A percentile compares a stretch with the other conserved stretches of the same genome.
phyloP scores from a whole-genome alignment of 345 rosid genomes.

The Brassica cretica region DNA sequence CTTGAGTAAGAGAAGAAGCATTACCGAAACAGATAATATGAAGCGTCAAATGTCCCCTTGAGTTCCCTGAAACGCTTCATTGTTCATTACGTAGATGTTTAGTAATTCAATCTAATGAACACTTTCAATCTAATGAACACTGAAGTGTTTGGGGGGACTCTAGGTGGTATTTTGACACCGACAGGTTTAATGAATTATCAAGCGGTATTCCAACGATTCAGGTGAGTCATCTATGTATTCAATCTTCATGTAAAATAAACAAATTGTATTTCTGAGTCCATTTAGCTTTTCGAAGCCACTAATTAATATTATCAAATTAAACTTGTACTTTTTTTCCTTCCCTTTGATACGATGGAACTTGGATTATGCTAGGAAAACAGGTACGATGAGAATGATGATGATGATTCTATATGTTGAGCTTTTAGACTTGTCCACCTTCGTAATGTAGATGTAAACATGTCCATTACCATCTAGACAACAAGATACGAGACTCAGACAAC shows the following conservation, averaged over 20 bases:
- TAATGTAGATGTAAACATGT: background rate
- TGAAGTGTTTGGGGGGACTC: constrained; percentile 45
- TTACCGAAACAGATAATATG: background rate
- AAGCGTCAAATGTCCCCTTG: constrained; percentile 41
- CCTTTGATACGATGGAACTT: background rate
- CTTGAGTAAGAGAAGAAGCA: constrained; percentile 2
- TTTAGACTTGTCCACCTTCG: background rate
- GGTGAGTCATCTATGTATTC: constrained; percentile 8
- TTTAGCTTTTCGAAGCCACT: background rate
- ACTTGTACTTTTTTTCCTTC: background rate
- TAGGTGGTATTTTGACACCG: constrained; percentile 25
- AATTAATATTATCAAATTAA: background rate
- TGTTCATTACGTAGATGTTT: constrained; percentile 20
- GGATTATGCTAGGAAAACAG: background rate
- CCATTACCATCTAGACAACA: background rate
- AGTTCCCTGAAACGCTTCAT: constrained; percentile 42
- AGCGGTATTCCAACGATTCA: background rate
- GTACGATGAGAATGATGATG: background rate
- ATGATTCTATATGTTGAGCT: background rate
- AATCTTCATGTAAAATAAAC: background rate
- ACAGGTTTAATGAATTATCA: background rate
- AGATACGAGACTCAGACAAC: background rate
- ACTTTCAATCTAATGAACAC: constrained; percentile 29
- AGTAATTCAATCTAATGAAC: constrained; percentile 6
- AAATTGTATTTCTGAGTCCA: background rate